Base-by-base conservation (phyloP, 83 land plant genomes). In the Picea mariana region DNA sequence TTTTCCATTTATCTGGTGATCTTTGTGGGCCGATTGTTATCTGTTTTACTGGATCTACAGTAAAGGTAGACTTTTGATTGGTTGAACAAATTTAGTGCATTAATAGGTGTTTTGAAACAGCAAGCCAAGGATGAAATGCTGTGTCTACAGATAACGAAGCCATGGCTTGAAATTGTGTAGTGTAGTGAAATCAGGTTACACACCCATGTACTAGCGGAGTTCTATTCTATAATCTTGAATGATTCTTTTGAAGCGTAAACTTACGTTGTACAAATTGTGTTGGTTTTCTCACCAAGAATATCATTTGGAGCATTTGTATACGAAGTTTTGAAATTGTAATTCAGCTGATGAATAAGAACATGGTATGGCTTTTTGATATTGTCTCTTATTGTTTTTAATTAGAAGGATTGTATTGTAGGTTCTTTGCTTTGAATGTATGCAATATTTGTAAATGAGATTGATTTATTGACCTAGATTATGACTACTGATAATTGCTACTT, bases 1-100 rank as follows among this genome's bases (percentile, higher is more conserved):
- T 75, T 47, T 24, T 47, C 78, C 78, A 44, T 23, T 20, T 75
- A 20, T 49, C 31, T 75, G 78, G 60, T 49, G 31, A 75, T 75
- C 27, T 69, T 75, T 9, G 78, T 75, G 60, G 60, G 78, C 47
- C 78, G 27, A 27, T 69, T 69, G 16, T 26, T 23, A 44, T 2
- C 18, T 69, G 75, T 24, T 69, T 12, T 12, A 31, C 44, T 27
- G 67, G 67, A 69, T 26, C 75, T 69, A 44, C 44, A 3, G 75
- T 69, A 69, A 69, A 12, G 58, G 60, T 75, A 20, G 44, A 47
- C 47, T 75, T 49, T 75, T 23, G 21, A 49, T 75, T 75, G 78
- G 55, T 52, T 68, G 40, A 68, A 68, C 20, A 34, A 68, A 68
- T 67, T 31, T 34, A 68, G 40, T 17, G 73, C 40, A 6, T 68